These are phyloP conservation scores for Jacaranda copaia DNA, from an alignment of 257 asterid genomes.

Conservation along the genomic window DNA sequence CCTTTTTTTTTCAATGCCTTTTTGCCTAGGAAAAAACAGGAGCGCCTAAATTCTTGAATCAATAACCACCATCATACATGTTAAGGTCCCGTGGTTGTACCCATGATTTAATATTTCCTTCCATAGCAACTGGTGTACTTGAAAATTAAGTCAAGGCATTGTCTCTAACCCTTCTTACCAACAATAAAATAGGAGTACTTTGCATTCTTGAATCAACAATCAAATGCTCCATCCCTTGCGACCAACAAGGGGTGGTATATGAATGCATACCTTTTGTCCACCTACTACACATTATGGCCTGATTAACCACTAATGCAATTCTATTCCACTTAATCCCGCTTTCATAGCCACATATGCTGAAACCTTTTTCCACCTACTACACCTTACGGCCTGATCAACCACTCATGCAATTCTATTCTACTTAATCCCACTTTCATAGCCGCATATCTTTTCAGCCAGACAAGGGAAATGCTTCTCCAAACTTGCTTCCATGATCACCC, in stretches of 20 bases:
- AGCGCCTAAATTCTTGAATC: too few species aligned
- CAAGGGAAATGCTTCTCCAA: background rate
- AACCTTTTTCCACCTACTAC: background rate
- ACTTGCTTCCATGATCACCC: background rate
- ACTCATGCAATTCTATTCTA: constrained; percentile 4
- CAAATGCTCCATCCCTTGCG: constrained; percentile 7
- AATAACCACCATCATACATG: too few species aligned
- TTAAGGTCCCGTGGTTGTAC: too few species aligned
- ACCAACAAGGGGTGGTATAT: constrained; percentile 2
- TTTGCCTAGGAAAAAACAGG: too few species aligned
- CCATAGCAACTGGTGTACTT: too few species aligned
- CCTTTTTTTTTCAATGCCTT: too few species aligned
- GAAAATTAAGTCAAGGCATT: too few species aligned
- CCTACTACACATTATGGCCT: background rate
- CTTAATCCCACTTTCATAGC: background rate
- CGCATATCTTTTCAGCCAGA: background rate
- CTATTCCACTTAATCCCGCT: constrained; percentile 1
- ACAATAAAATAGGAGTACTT: background rate
- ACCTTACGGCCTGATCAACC: constrained; percentile 10
- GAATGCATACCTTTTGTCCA: constrained; percentile 2
- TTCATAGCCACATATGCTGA: background rate
- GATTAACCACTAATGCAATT: constrained; percentile 8
- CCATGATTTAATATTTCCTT: too few species aligned
- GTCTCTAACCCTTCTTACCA: too few species aligned
- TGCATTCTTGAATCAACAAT: background rate